These are phyloP conservation scores for Flaveria linearis DNA, from an alignment of 129 eudicot species.

Conservation along the genomic window DNA sequence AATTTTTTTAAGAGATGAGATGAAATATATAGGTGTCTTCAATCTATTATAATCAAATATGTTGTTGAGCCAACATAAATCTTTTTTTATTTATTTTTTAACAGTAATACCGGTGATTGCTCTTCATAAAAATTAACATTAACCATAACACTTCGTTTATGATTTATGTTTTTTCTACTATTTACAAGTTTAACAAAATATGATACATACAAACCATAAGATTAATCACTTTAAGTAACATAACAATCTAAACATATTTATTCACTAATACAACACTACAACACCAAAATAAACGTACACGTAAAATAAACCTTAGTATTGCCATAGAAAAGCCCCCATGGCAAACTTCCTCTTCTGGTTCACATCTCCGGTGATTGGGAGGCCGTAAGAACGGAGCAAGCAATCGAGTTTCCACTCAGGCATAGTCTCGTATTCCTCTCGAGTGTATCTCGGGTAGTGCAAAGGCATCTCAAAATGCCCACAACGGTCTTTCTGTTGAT, in stretches of 20 bases:
- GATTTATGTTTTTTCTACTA: not conserved
- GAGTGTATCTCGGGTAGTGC: conserved; percentile 67
- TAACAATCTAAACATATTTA: not conserved
- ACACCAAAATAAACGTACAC: not conserved
- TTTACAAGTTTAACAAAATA: not conserved
- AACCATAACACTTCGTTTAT: not conserved
- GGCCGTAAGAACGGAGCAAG: conserved; percentile 58
- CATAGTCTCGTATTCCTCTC: conserved; percentile 60
- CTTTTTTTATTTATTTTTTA: no score
- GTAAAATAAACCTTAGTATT: conserved; percentile 17
- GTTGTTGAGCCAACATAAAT: no score
- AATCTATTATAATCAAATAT: no score
- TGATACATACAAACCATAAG: not conserved
- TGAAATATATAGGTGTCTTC: no score
- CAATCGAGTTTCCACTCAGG: conserved; percentile 79
- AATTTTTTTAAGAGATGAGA: no score
- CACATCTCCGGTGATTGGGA: conserved; percentile 48
- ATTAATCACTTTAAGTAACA: not conserved
- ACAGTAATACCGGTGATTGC: no score
- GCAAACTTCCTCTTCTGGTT: conserved; percentile 64
- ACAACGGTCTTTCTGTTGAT: conserved; percentile 26
- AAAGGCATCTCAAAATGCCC: conserved; percentile 72
- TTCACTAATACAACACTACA: not conserved
- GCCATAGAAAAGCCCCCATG: conserved; percentile 83
- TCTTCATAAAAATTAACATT: no score